Evolutionary conservation across 805 yeast species (phyloP), one percentile per base, ranked within the genome.

Genomic region (Saturnispora bothae): DNA sequence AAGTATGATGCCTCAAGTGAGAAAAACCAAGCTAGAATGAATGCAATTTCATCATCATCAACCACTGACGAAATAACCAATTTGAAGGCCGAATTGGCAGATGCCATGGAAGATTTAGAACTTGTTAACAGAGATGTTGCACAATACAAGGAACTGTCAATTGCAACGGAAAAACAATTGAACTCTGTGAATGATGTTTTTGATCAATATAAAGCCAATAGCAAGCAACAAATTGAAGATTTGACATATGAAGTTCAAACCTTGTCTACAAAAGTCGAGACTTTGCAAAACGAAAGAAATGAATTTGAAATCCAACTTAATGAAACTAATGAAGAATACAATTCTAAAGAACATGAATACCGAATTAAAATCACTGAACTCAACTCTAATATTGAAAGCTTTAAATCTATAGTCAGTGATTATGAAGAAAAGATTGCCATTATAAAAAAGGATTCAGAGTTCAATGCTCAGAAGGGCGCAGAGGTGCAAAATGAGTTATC

Each of bases 101-200:
- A 55, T 40, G 61, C 78, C 7, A 64, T 68, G 38, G 62, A 65
- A 32, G 83, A 78, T 39, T 64, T 80, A 39, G 69, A 66, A 17
- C 60, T 70, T 13, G 73, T 83, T 1, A 71, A 71, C 45, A 62
- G 69, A n/a, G 75, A 69, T 48, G 67, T 72, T 8, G 65, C 65
- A n/a, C 77, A 79, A 46, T 71, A 78, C 52, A 72, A 76, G 40
- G 63, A 61, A n/a, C 66, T 83, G 29, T 76, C 86, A 0, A 58
- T 59, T 36, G 73, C 81, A 12, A 73, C 84, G 3, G 94, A 83
- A 50, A 72, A 70, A 37, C 75, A 86, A 4, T 62, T 83, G 28
- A 57, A 61, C 28, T 63, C 67, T 33, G 61, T 83, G 42, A 75
- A 72, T 21, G 60, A 61, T 16, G 63, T 78, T 1, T 79, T 69